phyloP scores from a whole-genome alignment of 2,329 filamentous ascomycete species.

The Colletotrichum eleusines region DNA sequence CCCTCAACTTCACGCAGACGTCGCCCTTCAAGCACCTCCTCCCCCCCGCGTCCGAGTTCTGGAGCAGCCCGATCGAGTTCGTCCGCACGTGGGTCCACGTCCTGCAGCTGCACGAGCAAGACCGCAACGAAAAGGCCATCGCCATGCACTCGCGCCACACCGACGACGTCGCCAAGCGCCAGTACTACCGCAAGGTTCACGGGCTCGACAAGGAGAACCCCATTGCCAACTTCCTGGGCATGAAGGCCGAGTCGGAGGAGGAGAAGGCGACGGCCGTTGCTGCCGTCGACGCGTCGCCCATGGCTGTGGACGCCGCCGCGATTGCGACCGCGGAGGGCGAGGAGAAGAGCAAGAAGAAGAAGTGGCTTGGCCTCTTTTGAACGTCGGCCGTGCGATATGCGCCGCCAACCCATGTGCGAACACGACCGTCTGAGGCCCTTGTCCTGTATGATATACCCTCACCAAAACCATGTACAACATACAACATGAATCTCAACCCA shows the following conservation, averaged over 20 bases:
- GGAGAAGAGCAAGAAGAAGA: slow-evolving; percentile 65
- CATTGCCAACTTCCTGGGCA: slow-evolving; percentile 60
- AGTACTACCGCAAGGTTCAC: slow-evolving; percentile 87
- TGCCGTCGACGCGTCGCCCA: slow-evolving; percentile 45
- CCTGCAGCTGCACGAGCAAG: slow-evolving; percentile 79
- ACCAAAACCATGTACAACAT: slow-evolving; percentile 39
- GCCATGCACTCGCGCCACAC: slow-evolving; percentile 79
- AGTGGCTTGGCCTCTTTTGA: slow-evolving; percentile 87
- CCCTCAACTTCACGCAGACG: slow-evolving; percentile 80
- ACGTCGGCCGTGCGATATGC: slow-evolving; percentile 32
- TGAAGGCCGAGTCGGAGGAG: slow-evolving; percentile 52
- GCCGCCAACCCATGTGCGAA: neutral
- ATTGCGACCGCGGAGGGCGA: slow-evolving; percentile 39
- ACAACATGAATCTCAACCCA: slow-evolving; percentile 32
- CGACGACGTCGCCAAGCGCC: slow-evolving; percentile 90
- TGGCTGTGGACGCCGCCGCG: slow-evolving; percentile 18
- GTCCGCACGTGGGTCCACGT: slow-evolving; percentile 76
- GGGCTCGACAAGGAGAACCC: slow-evolving; percentile 76
- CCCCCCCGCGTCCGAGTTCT: slow-evolving; percentile 76
- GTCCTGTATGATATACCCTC: slow-evolving; percentile 37
- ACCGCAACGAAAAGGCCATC: slow-evolving; percentile 74
- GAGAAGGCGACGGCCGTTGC: slow-evolving; percentile 48
- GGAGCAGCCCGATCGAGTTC: slow-evolving; percentile 77
- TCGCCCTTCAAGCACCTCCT: slow-evolving; percentile 86
- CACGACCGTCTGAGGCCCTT: neutral